Evolutionary conservation across 1,139 yeast species (phyloP).

Genomic region (Sugiyamaella japonica): DNA sequence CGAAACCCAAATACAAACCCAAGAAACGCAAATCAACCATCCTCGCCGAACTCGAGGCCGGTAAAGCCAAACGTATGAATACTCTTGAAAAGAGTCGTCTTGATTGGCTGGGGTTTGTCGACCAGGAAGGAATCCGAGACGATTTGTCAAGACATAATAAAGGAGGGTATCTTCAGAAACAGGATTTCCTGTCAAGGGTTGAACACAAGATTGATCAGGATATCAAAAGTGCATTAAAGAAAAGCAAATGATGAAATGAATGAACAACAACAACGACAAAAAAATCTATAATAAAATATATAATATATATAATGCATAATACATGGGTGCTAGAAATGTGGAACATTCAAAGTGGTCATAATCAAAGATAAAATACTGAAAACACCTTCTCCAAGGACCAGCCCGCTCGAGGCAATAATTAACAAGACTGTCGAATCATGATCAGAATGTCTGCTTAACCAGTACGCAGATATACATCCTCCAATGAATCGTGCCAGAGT

Average conservation of each 20-base stretch:
- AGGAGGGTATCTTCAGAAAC: constrained; percentile 83
- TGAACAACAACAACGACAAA: too few species aligned
- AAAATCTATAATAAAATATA: too few species aligned
- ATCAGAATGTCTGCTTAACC: constrained; percentile 35
- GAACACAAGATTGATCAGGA: constrained; percentile 65
- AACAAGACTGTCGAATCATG: constrained; percentile 57
- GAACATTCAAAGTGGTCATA: constrained; percentile 60
- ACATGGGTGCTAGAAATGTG: constrained; percentile 42
- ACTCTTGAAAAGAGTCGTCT: constrained; percentile 89
- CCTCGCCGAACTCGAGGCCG: constrained; percentile 64
- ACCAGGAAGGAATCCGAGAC: constrained; percentile 76
- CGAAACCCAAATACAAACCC: constrained; percentile 25
- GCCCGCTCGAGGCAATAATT: constrained; percentile 88
- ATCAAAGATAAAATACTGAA: constrained; percentile 80
- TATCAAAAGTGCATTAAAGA: constrained; percentile 57
- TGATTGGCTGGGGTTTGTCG: constrained; percentile 96
- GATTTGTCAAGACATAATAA: constrained; percentile 76
- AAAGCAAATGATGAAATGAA: constrained; percentile 19
- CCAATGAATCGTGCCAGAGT: constrained; percentile 92
- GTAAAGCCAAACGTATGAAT: constrained; percentile 67
- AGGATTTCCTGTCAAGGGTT: constrained; percentile 81
- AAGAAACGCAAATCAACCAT: constrained; percentile 69
- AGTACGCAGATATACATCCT: constrained; percentile 60
- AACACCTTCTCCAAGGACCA: constrained; percentile 91
- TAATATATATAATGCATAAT: too few species aligned